phyloP scores from a whole-genome alignment of 179 eudicot genomes.

The Carnegiea gigantea region DNA sequence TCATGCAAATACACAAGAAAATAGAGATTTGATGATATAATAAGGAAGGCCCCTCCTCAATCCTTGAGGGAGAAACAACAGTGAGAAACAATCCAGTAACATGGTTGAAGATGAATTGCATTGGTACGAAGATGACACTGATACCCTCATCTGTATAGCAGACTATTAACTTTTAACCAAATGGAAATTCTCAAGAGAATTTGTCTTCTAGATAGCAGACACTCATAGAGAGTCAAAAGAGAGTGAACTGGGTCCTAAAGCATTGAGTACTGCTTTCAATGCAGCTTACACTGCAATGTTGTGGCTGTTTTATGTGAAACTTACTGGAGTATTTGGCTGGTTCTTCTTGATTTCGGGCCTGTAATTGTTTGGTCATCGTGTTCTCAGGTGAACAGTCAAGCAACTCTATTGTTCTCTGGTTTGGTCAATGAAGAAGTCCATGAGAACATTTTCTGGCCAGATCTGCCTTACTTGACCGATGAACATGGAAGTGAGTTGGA shows the following conservation, averaged over 20 bases:
- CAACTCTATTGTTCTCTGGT: constrained; percentile 86
- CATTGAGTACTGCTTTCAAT: background rate
- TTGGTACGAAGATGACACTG: background rate
- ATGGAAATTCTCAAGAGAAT: background rate
- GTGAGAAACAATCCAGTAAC: background rate
- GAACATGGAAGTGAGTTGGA: constrained; percentile 90
- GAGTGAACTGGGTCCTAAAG: background rate
- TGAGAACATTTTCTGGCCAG: constrained; percentile 93
- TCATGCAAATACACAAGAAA: too few species aligned
- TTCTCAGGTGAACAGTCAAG: constrained; percentile 68
- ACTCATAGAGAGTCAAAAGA: background rate
- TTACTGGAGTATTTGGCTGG: constrained; percentile 5
- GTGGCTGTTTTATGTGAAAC: constrained; percentile 6
- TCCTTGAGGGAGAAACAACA: background rate
- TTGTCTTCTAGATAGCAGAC: background rate
- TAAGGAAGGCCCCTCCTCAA: too few species aligned
- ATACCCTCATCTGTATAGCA: background rate
- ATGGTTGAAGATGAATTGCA: background rate
- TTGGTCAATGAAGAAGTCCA: constrained; percentile 57
- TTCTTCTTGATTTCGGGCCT: background rate
- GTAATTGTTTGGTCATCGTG: background rate
- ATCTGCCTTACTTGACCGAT: constrained; percentile 84
- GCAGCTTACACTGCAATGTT: background rate
- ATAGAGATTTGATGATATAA: too few species aligned
- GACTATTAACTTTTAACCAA: background rate